Percentiles rank a stretch among this genome's conserved stretches.
Conservation (phyloP, 257 asterid genomes). For the Solanum corneliomulleri region DNA sequence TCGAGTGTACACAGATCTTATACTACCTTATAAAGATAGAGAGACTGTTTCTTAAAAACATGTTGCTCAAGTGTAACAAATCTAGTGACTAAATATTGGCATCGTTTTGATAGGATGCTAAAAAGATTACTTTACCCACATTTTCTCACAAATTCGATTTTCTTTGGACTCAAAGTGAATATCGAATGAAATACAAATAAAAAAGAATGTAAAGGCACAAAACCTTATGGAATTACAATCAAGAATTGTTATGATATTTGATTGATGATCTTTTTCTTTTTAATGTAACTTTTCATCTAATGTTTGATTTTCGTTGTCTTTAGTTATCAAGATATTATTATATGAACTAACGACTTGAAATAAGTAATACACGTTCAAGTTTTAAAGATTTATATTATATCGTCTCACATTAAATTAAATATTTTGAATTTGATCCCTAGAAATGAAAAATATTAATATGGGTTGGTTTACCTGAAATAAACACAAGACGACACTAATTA, state of each 20-base stretch:
- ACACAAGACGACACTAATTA: background rate
- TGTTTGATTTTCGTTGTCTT: background rate
- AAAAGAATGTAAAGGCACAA: background rate
- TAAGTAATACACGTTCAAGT: background rate
- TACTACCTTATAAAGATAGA: no score
- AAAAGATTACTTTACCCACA: no score
- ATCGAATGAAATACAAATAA: no score
- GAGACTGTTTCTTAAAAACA: background rate
- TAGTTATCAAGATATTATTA: background rate
- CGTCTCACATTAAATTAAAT: no score
- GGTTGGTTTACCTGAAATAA: background rate
- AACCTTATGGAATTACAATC: background rate
- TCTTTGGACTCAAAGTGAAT: no score
- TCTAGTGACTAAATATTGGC: background rate
- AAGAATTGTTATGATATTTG: background rate
- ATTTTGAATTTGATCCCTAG: no score
- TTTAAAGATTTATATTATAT: background rate
- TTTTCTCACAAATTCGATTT: no score
- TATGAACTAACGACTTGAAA: background rate
- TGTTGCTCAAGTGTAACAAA: no score
- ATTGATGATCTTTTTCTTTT: background rate
- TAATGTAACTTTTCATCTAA: background rate
- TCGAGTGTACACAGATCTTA: no score
- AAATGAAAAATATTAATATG: background rate
- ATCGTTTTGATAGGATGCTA: background rate